phyloP scores from a whole-genome alignment of 805 yeast species.

The Maudiozyma saulgeensis region DNA sequence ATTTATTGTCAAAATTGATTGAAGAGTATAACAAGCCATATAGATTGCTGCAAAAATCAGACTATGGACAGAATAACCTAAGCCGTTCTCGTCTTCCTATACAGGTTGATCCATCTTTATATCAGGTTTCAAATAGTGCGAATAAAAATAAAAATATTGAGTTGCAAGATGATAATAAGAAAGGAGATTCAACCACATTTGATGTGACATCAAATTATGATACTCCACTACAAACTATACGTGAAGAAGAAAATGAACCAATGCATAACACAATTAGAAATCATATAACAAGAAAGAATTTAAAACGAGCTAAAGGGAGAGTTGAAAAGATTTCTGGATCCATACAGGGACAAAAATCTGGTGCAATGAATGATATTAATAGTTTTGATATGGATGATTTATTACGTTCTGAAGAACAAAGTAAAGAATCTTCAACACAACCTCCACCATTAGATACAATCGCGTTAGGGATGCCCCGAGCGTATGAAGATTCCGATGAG shows the following conservation, averaged over 20 bases:
- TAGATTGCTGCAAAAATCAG: conserved; percentile 3
- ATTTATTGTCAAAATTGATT: background rate
- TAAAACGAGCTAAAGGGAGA: background rate
- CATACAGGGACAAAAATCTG: background rate
- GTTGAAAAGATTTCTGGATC: background rate
- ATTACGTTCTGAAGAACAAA: background rate
- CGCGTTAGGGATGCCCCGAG: conserved; percentile 5
- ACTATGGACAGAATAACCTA: background rate
- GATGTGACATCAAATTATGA: background rate
- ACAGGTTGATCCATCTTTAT: no score
- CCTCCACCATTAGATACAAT: conserved; percentile 18
- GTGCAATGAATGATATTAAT: background rate
- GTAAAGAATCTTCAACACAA: background rate
- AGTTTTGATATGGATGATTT: background rate
- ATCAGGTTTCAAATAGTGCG: no score
- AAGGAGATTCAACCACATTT: background rate
- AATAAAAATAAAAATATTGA: no score
- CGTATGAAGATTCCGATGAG: no score
- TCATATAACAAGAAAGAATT: background rate
- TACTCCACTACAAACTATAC: conserved; percentile 3
- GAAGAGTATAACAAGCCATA: conserved; percentile 7
- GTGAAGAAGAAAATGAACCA: conserved; percentile 1
- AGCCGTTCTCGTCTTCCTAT: no score
- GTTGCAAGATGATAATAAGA: background rate
- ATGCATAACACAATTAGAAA: background rate